Evolutionary conservation across 2,329 filamentous ascomycete genomes (phyloP), one percentile per base, ranked within the genome.

Genomic region (Xylariomycetidae sp.): DNA sequence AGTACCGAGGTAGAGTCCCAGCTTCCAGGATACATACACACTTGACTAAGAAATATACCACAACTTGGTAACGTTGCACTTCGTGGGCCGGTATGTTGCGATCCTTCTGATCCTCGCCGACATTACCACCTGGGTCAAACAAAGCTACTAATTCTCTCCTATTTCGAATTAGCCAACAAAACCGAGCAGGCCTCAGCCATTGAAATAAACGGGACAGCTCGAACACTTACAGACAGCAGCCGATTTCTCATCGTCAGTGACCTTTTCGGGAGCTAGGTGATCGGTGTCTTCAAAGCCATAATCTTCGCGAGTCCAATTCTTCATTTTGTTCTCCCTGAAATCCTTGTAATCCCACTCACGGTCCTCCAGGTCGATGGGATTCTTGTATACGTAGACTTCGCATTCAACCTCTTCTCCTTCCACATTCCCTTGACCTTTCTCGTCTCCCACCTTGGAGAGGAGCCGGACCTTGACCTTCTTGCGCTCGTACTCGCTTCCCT

Each of bases 321-420:
- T 56, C 63, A 79, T 63, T 66, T 88, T 94, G 41, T 92, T 81
- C 49, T 70, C 69, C 41, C 82, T 77, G 56, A 96, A 97, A 42
- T 85, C 78, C 30, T 82, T 79, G 63, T 88, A 92, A 57, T 94
- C 86, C 90, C 90, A 97, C 58, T 95, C 88, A 15, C 66, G 61
- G 19, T 74, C 67, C 58, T 94, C 87, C 13, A 97, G 62, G 0
- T 51, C 23, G 1, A 59, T 45, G 12, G 63, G 57, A 2, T 64
- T 42, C 27, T 67, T 64, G 59, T 74, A 88, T 5, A 88, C 70
- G 54, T 89, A 89, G 10, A 78, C 77, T 32, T 73, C 66, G 3
- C 80, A 72, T 40, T 68, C 60, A 31, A 72, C 68, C 44, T 69
- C 63, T 30, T 69, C 65, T 12, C 60, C 63, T 36, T 65, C 61